Evolutionary conservation across 495 filamentous ascomycete species (phyloP), one percentile per base, ranked within the genome.

Genomic region (Hypoxylon fragiforme): DNA sequence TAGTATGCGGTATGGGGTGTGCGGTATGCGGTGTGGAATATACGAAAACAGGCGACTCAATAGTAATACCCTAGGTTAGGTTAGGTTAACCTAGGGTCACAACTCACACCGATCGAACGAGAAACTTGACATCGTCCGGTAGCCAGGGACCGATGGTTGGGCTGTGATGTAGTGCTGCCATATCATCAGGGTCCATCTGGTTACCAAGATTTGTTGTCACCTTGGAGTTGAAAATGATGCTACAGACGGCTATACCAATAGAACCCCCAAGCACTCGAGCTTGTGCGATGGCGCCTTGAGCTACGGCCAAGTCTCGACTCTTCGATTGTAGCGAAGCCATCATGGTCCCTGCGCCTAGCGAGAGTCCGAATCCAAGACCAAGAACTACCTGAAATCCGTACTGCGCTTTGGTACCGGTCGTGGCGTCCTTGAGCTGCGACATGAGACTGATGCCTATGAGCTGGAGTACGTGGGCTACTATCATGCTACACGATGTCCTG

Each of bases 211-310:
- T 49, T 40, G 26, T 28, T 18, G 52, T 26, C 22, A 68, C 38
- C 42, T 60, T 44, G 51, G 55, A 48, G 52, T 74, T 76, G 56
- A 77, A 71, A 2, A 79, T 59, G 20, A 76, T 70, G 20, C 71
- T 77, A 51, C 73, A 77, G 36, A 71, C 42, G 3, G 73, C 70
- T 9, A 85, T 69, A 2, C 81, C 82, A 8, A 85, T 68, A 15
- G 74, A 73, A 16, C 82, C 83, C 9, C 83, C 82, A 18, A 85
- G 72, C 6, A 85, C 76, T 1, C 83, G 74, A 22, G 76, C 63
- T 62, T 85, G 82, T 11, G 78, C 78, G 0, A 84, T 63, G 4
- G 75, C 72, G 0, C 82, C 81, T 50, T 81, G 79, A 0, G 77
- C 80, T 22, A 79, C 74, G 0, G 82, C 82, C 50, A 71, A 57